Percentiles rank a stretch among this genome's conserved stretches.
These are phyloP conservation scores for Phylloporus sp. DNA, from an alignment of 1,284 basidiomycete genomes.

Conservation along the genomic window DNA sequence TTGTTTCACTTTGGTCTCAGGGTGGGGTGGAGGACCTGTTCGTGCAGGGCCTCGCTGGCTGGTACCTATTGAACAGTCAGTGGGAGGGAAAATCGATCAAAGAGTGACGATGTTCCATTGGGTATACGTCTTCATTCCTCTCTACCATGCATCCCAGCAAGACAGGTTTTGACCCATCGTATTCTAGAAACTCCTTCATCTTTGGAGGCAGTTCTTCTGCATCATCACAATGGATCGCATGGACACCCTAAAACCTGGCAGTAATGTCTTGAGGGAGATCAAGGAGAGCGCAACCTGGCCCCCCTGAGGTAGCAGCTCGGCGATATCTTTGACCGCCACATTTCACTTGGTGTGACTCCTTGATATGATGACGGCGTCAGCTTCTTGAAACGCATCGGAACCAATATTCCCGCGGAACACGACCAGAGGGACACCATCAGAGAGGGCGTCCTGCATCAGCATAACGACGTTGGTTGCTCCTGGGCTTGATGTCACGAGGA, in stretches of 20 bases:
- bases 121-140: slow-evolving; percentile 93
- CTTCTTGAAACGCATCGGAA: slow-evolving; percentile 98
- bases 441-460: slow-evolving; percentile 97
- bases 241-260: slow-evolving; percentile 89
- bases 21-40: slow-evolving; percentile 75
- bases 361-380: slow-evolving; percentile 96
- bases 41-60: slow-evolving; percentile 90
- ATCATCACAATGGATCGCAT: slow-evolving; percentile 80
- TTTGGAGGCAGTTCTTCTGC: slow-evolving; percentile 84
- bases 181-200: slow-evolving; percentile 99
- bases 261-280: slow-evolving; percentile 99
- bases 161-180: slow-evolving; percentile 85
- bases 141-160: slow-evolving; percentile 91
- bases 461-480: slow-evolving; percentile 98
- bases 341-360: slow-evolving; percentile 99
- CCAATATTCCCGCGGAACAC: slow-evolving; percentile 98
- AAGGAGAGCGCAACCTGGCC: slow-evolving; percentile 96
- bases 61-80: slow-evolving; percentile 55
- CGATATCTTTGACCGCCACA: slow-evolving; percentile 98
- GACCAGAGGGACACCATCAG: slow-evolving; percentile 93
- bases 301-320: slow-evolving; percentile 95
- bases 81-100: slow-evolving; percentile 1
- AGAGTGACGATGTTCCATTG: slow-evolving; percentile 65
- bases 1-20: slow-evolving; percentile 38
- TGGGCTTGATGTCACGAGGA: slow-evolving; percentile 97